Conservation (phyloP, 2,329 filamentous ascomycete species). For the Tolypocladium cylindrosporum region DNA sequence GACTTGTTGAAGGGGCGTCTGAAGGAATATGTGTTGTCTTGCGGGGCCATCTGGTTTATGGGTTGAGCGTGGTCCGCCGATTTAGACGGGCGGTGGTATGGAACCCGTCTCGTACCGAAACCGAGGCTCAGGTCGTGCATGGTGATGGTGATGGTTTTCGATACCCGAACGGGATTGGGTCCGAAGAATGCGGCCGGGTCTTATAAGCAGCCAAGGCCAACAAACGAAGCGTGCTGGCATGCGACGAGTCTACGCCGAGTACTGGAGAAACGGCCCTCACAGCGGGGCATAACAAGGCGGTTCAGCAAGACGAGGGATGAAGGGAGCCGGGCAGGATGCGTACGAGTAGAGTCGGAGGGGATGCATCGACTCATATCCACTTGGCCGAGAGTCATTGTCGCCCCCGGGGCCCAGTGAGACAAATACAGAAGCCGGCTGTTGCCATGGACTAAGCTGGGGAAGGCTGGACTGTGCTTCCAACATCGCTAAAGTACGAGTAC, state of each 20-base stretch:
- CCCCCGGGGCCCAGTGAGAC: background rate
- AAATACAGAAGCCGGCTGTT: background rate
- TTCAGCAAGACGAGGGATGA: background rate
- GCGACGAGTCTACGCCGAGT: background rate
- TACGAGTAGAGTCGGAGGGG: background rate
- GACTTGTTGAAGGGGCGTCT: background rate
- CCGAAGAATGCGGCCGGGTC: background rate
- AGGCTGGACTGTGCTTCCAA: background rate
- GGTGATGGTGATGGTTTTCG: background rate
- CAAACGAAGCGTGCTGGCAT: background rate
- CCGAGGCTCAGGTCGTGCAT: background rate
- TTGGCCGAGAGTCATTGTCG: background rate
- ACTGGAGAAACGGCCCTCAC: background rate
- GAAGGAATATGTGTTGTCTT: background rate
- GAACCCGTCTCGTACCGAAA: background rate
- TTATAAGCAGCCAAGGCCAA: background rate
- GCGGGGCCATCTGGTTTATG: background rate
- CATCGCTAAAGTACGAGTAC: background rate
- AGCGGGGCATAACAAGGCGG: background rate
- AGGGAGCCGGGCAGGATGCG: background rate
- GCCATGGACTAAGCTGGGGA: background rate
- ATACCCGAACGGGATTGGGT: background rate
- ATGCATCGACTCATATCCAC: background rate
- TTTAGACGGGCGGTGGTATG: background rate
- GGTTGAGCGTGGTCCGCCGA: background rate